Base-by-base conservation (phyloP, 2,329 filamentous ascomycete species). In the Xylariaceae sp. region DNA sequence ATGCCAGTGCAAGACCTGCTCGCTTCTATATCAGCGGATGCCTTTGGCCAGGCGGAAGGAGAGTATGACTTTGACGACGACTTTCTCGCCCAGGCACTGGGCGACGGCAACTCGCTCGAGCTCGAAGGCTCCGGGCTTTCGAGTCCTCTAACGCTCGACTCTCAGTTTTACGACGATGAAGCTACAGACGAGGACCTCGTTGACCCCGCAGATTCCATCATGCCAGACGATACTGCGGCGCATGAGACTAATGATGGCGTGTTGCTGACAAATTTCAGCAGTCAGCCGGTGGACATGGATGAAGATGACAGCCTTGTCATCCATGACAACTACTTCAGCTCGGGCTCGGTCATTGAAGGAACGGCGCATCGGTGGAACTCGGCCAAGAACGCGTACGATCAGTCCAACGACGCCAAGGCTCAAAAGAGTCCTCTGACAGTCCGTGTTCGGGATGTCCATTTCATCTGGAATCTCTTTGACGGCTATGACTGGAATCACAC, bases 391-490 rank as follows among this genome's bases (percentile, higher is more conserved):
- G 78, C 75, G 1, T 92, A 92, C 52, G 81, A 84, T 38, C 68
- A 73, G 29, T 73, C 77, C 1, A 81, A 83, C 30, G 70, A 76
- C 34, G 60, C 67, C 8, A 78, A 82, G 45, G 68, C 81, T 7
- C 70, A 72, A 27, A 71, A 71, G 37, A 86, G 83, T 46, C 87
- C 90, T 5, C 65, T 98, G 11, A 81, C 80, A 47, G 71, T 96
- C 3, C 79, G 80, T 4, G 74, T 97, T 12, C 81, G 86, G 17
- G 88, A 96, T 56, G 82, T 95, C 5, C 88, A 97, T 58, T 69
- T 96, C 36, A 96, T 97, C 43, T 98, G 92, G 92, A 94, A 98
- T 56, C 69, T 98, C 1, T 96, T 92, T 61, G 92, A 98, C 66
- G 92, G 92, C 1, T 98, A 95, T 59, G 94, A 98, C 62, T 98